Percentiles rank a stretch among this genome's conserved stretches.
Conservation (phyloP, 192 early-diverging fungal genomes). For the Coemansia sp. region DNA sequence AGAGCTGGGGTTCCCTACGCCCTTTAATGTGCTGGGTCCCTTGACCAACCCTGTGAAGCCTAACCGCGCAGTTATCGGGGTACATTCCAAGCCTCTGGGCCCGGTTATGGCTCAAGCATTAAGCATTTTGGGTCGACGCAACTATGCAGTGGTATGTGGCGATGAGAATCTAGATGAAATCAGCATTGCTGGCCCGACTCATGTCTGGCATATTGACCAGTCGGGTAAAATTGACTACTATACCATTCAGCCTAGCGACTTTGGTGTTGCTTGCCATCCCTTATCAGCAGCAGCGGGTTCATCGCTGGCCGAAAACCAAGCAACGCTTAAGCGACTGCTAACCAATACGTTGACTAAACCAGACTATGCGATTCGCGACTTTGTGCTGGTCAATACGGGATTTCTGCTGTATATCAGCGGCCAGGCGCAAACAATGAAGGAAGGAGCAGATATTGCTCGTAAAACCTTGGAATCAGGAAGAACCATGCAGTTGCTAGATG, state of each 20-base stretch:
- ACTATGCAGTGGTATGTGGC: conserved; percentile 91
- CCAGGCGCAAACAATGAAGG: conserved; percentile 63
- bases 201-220: conserved; percentile 79
- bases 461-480: conserved; percentile 70
- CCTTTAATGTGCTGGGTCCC: conserved; percentile 94
- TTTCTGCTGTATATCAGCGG: conserved; percentile 81
- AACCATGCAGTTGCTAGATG: conserved; percentile 62
- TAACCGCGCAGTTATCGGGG: conserved; percentile 81
- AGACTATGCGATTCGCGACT: conserved; percentile 74
- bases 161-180: conserved; percentile 90
- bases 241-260: conserved; percentile 77
- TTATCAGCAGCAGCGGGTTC: conserved; percentile 65
- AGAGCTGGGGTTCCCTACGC: conserved; percentile 89
- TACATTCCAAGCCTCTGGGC: conserved; percentile 78
- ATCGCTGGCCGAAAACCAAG: conserved; percentile 74
- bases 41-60: conserved; percentile 87
- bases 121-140: conserved; percentile 68
- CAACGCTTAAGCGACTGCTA: conserved; percentile 67
- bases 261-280: conserved; percentile 77
- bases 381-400: conserved; percentile 90
- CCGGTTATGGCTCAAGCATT: conserved; percentile 81
- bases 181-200: conserved; percentile 80
- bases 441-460: conserved; percentile 75
- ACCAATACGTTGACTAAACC: conserved; percentile 58
- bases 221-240: conserved; percentile 61